Evolutionary conservation across 2,329 filamentous ascomycete species (phyloP).

Genomic region (Calonectria leucothoes): DNA sequence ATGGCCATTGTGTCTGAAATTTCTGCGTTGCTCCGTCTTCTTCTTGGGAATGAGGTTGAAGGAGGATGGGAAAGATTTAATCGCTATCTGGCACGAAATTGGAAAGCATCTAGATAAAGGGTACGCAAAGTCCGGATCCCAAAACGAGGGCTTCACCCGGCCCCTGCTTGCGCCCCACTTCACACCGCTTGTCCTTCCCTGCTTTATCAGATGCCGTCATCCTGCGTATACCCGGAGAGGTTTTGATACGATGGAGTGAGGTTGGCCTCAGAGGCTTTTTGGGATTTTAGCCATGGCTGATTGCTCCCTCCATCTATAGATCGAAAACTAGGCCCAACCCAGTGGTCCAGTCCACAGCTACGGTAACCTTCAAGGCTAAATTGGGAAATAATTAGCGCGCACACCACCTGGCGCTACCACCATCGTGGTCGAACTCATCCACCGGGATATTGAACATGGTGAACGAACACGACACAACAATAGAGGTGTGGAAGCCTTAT

Average conservation of each 20-base stretch:
- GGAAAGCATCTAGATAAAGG: not conserved
- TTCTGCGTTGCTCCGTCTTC: not conserved
- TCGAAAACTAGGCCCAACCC: not conserved
- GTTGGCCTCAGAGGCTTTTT: too few species aligned
- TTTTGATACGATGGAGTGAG: not conserved
- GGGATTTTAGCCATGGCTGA: too few species aligned
- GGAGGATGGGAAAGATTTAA: not conserved
- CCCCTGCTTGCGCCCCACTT: not conserved
- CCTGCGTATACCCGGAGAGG: not conserved
- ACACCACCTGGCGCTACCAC: not conserved
- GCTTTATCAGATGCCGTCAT: not conserved
- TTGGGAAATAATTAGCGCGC: not conserved
- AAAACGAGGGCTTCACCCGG: not conserved
- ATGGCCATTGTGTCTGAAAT: constrained; percentile 15
- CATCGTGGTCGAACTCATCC: too few species aligned
- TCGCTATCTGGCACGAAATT: not conserved
- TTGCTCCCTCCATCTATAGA: not conserved
- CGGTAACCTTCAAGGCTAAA: not conserved
- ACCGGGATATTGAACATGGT: too few species aligned
- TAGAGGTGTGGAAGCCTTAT: not conserved
- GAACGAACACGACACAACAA: not conserved
- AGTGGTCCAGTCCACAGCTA: not conserved
- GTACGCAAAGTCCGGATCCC: not conserved
- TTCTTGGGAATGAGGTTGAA: not conserved
- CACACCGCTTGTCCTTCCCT: not conserved